Base-by-base conservation (phyloP, 2,329 filamentous ascomycete species). In the Pseudogymnoascus sp. region DNA sequence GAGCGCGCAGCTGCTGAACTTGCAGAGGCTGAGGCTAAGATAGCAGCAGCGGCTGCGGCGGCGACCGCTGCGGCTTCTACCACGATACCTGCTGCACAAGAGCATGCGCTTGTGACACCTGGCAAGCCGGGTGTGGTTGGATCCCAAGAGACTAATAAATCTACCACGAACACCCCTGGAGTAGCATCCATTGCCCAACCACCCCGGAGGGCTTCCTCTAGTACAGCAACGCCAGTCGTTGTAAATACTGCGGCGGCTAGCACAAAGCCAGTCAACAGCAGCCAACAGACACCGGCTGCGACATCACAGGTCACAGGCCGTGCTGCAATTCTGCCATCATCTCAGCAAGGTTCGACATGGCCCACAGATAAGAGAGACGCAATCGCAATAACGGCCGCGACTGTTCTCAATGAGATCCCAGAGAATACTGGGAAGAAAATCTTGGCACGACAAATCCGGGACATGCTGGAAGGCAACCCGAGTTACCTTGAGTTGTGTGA, bases 401-500 rank as follows among this genome's bases (percentile, higher is more conserved):
- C 28, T 23, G 28, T 62, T 11, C 45, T 64, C 12, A 64, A 62
- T 43, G 21, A 37, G 6, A 59, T 59, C 9, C 49, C 60, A 6
- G 43, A 64, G 37, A 64, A 64, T 59, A 31, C 40, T 1, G 61
- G 61, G 12, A 64, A 64, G 38, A 16, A 35, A 11, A 64, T 64
- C 18, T 6, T 35, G 12, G n/a, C 63, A 7, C 21, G 59, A 16
- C 60, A 62, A 37, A 37, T 64, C 14, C 35, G 37, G 21, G 35
- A 28, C 16, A 64, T 64, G 45, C 52, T 64, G 14, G 63, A 64
- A 33, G 21, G 38, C 6, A 45, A 52, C 33, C 63, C 63, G 25
- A 64, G 60, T 35, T 64, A 64, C 28, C 7, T 59, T 37, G 60
- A 62, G 45, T 31, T 64, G 14, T 64, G 63, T 45, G 63, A 62